Percentiles rank a stretch among this genome's conserved stretches.
These are phyloP conservation scores for Fraxinus albicans DNA, from an alignment of 305 asterid genomes.

Conservation along the genomic window DNA sequence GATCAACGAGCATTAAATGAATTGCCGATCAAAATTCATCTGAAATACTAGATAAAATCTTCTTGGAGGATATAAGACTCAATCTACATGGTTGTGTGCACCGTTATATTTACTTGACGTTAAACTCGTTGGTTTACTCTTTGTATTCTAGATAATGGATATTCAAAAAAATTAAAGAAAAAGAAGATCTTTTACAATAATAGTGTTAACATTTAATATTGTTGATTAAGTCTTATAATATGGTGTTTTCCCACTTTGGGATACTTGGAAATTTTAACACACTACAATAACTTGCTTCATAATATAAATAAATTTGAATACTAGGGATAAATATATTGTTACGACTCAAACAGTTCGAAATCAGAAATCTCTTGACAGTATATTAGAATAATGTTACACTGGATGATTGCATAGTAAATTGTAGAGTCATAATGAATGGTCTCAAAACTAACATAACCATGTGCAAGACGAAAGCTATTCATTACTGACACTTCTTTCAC, in stretches of 20 bases:
- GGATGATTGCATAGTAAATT: conserved; percentile 11
- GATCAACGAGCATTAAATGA: not conserved
- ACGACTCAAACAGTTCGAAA: not conserved
- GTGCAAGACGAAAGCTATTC: conserved; percentile 27
- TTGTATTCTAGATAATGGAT: too few species aligned
- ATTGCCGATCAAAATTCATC: not conserved
- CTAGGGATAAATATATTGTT: too few species aligned
- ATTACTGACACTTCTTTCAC: conserved; percentile 29
- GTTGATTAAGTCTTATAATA: not conserved
- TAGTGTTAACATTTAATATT: too few species aligned
- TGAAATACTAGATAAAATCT: not conserved
- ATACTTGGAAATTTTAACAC: not conserved
- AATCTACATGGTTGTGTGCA: too few species aligned
- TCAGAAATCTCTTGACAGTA: not conserved
- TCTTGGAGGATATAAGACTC: too few species aligned
- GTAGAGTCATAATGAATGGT: conserved; percentile 17
- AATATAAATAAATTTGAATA: too few species aligned
- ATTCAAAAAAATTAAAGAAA: too few species aligned
- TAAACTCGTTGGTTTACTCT: too few species aligned
- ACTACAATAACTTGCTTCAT: not conserved
- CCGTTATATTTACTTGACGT: too few species aligned
- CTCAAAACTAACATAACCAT: conserved; percentile 26
- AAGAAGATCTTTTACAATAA: too few species aligned
- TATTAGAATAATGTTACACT: not conserved
- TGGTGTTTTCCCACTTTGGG: not conserved